phyloP scores from a whole-genome alignment of 2,329 filamentous ascomycete genomes.

The Xylariales sp. region DNA sequence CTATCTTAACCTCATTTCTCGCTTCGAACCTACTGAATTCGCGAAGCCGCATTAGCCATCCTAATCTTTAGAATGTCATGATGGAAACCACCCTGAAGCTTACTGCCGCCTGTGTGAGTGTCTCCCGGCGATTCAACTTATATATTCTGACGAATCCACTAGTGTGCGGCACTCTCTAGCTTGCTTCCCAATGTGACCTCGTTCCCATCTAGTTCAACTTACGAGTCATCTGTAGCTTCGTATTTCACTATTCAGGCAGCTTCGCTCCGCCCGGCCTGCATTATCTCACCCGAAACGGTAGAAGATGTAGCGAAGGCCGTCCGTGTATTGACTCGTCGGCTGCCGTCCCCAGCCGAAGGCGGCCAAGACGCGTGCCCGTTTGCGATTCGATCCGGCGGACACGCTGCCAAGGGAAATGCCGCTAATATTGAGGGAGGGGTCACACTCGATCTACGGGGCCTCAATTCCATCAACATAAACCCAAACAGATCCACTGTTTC shows the following conservation, averaged over 20 bases:
- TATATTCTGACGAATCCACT: too few species aligned
- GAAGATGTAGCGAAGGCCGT: background rate
- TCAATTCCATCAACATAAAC: background rate
- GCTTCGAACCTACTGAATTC: too few species aligned
- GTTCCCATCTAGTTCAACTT: conserved; percentile 2
- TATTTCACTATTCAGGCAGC: conserved; percentile 7
- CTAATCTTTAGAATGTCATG: too few species aligned
- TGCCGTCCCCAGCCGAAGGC: too few species aligned
- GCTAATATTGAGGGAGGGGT: background rate
- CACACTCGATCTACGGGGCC: background rate
- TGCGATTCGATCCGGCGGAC: conserved; percentile 4
- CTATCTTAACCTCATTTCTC: too few species aligned
- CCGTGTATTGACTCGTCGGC: background rate
- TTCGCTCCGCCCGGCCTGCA: conserved; percentile 2
- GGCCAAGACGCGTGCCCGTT: background rate
- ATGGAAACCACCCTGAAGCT: too few species aligned
- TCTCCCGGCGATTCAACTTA: too few species aligned
- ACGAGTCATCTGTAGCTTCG: background rate
- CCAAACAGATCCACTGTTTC: background rate
- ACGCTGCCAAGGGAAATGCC: background rate
- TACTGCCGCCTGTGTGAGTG: too few species aligned
- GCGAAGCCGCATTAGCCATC: too few species aligned
- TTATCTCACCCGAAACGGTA: background rate
- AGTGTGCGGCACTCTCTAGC: too few species aligned
- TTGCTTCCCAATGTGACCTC: background rate